These are phyloP conservation scores for Wickerhamomyces silvicola DNA, from an alignment of 805 yeast species.

Conservation along the genomic window DNA sequence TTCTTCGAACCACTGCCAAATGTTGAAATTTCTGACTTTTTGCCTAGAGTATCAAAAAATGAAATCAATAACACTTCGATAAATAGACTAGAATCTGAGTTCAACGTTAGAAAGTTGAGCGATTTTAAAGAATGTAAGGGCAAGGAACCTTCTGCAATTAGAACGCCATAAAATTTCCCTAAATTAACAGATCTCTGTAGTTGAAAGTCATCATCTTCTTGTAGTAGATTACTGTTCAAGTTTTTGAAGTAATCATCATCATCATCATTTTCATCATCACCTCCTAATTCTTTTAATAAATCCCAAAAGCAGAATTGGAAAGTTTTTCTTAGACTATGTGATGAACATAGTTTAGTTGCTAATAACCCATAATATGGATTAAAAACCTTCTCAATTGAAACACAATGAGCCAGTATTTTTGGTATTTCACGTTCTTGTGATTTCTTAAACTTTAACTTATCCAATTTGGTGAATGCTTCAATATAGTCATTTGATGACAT, in stretches of 20 bases:
- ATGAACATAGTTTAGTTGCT: constrained; percentile 69
- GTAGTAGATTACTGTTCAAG: constrained; percentile 26
- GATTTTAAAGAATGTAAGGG: constrained; percentile 68
- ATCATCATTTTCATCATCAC: constrained; percentile 34
- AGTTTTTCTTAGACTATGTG: constrained; percentile 69
- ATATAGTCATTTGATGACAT: constrained; percentile 93
- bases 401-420: constrained; percentile 77
- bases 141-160: constrained; percentile 68
- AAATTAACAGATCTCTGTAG: constrained; percentile 58
- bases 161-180: constrained; percentile 74
- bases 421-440: constrained; percentile 86
- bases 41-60: constrained; percentile 58
- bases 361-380: constrained; percentile 87
- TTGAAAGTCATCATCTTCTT: constrained; percentile 45
- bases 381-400: constrained; percentile 71
- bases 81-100: constrained; percentile 56
- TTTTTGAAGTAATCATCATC: constrained; percentile 24
- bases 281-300: constrained; percentile 63
- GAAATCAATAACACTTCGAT: constrained; percentile 68
- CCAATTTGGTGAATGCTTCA: constrained; percentile 79
- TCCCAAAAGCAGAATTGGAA: constrained; percentile 93
- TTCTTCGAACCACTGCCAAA: constrained; percentile 25
- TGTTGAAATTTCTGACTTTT: constrained; percentile 42
- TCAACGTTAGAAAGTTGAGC: constrained; percentile 62
- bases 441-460: constrained; percentile 70